phyloP scores from a whole-genome alignment of 73 alveolate species.

The Stentor coeruleus region DNA sequence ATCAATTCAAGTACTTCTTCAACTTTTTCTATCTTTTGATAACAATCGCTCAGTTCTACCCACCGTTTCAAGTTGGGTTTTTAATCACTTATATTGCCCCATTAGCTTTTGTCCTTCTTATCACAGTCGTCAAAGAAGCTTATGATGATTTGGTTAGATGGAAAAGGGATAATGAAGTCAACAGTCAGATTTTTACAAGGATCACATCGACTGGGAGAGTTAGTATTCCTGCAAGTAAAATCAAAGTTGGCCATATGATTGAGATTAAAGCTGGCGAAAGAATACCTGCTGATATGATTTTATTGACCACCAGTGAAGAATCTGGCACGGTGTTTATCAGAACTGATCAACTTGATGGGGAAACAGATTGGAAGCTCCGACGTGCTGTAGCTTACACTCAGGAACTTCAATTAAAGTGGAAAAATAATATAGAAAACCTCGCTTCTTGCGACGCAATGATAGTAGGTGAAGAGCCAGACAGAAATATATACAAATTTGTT shows the following conservation, averaged over 20 bases:
- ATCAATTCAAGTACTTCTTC: conserved; percentile 79
- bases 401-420: conserved; percentile 13
- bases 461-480: conserved; percentile 54
- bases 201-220: background rate
- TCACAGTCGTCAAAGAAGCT: conserved; percentile 92
- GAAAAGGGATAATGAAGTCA: conserved; percentile 51
- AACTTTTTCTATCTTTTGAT: conserved; percentile 80
- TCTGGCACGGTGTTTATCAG: conserved; percentile 74
- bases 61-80: conserved; percentile 84
- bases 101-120: conserved; percentile 80
- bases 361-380: conserved; percentile 97
- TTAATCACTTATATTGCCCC: conserved; percentile 93
- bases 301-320: conserved; percentile 62
- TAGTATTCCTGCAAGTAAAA: conserved; percentile 25
- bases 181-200: conserved; percentile 39
- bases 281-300: conserved; percentile 88
- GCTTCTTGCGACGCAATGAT: background rate
- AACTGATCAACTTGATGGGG: conserved; percentile 98
- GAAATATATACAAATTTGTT: conserved; percentile 66
- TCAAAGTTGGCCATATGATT: conserved; percentile 83
- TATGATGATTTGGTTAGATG: conserved; percentile 87
- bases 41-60: conserved; percentile 75
- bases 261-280: conserved; percentile 76
- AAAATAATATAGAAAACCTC: background rate
- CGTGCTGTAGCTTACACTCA: conserved; percentile 71